Evolutionary conservation across 1,139 yeast species (phyloP).

Genomic region (Geotrichum aggregatum): DNA sequence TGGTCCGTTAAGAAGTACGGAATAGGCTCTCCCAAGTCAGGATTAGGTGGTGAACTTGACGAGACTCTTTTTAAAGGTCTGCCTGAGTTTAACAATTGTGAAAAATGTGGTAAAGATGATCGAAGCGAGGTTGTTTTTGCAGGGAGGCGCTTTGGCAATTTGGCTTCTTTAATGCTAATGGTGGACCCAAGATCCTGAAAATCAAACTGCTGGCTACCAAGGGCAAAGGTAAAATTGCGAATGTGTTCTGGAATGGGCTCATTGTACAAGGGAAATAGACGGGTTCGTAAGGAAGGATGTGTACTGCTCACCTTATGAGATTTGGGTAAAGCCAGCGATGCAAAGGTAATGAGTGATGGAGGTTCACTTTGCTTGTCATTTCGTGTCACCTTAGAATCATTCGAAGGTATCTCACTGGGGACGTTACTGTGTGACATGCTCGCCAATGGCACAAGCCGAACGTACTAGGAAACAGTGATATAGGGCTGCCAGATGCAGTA

Average conservation of each 20-base stretch:
- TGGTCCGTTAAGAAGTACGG: background rate
- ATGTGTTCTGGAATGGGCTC: conserved; percentile 3
- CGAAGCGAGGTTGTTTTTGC: background rate
- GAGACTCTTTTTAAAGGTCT: background rate
- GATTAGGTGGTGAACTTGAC: background rate
- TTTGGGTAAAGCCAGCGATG: conserved; percentile 5
- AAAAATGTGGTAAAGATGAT: background rate
- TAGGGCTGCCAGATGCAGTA: too few relatives aligned
- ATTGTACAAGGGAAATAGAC: conserved; percentile 14
- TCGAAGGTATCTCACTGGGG: too few relatives aligned
- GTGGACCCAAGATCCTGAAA: background rate
- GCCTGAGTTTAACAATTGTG: background rate
- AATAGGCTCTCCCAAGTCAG: background rate
- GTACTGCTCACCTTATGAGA: conserved; percentile 4
- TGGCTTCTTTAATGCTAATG: background rate
- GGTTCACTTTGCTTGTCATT: too few relatives aligned
- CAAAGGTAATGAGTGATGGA: too few relatives aligned
- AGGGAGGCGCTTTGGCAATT: background rate
- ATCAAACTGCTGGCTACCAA: conserved; percentile 2
- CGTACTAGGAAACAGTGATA: too few relatives aligned
- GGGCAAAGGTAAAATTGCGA: conserved; percentile 12
- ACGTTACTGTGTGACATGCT: too few relatives aligned
- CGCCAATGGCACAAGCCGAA: too few relatives aligned
- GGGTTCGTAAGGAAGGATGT: background rate
- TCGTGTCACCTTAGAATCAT: too few relatives aligned